phyloP scores from a whole-genome alignment of 2,329 filamentous ascomycete genomes.

The Penicillium sp. region DNA sequence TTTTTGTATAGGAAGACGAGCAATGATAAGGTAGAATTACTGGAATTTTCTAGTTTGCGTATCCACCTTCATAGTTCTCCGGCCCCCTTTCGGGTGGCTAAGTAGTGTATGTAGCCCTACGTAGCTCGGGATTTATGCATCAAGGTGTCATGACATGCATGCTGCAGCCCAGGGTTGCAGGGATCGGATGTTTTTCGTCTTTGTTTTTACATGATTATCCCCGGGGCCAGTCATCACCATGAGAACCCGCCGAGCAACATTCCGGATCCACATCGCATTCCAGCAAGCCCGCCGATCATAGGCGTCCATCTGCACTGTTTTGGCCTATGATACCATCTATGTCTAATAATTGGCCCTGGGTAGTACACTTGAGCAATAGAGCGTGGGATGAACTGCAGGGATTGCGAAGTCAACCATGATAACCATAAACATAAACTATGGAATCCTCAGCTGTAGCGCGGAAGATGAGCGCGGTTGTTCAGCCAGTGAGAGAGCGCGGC shows the following conservation, averaged over 20 bases:
- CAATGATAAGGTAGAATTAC: conserved; percentile 10
- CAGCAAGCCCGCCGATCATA: conserved; percentile 10
- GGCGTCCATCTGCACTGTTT: background rate
- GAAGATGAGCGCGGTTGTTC: background rate
- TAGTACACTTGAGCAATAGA: background rate
- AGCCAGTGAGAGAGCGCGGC: background rate
- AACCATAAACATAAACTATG: background rate
- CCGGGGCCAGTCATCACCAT: conserved; percentile 18
- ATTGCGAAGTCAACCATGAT: background rate
- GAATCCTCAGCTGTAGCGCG: background rate
- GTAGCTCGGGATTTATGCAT: background rate
- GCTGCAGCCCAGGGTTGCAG: background rate
- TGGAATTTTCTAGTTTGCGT: background rate
- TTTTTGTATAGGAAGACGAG: conserved; percentile 1
- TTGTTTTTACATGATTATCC: background rate
- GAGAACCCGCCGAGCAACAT: conserved; percentile 22
- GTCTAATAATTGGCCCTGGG: background rate
- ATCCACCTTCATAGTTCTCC: background rate
- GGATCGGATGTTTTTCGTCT: background rate
- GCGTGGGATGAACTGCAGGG: background rate
- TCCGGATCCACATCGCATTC: conserved; percentile 17
- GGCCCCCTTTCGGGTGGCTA: background rate
- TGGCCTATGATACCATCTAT: background rate
- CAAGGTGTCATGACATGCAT: background rate
- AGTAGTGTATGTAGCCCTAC: background rate